These are phyloP conservation scores for Coniella vitis DNA, from an alignment of 2,329 filamentous ascomycete genomes.

Conservation along the genomic window DNA sequence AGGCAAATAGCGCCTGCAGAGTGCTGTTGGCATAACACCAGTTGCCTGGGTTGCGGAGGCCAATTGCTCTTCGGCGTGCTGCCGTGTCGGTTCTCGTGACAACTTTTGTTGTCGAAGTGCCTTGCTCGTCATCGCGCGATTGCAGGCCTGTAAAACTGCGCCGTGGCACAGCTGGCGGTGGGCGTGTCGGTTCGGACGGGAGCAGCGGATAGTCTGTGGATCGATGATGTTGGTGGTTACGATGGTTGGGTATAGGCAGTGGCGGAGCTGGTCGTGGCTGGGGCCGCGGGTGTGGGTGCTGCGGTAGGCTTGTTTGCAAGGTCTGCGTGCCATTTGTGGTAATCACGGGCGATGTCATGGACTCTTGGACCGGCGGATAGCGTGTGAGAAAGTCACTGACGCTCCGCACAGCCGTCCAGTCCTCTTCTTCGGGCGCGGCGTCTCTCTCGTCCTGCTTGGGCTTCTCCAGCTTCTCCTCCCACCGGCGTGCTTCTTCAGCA, in stretches of 20 bases:
- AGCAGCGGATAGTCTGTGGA: constrained; percentile 37
- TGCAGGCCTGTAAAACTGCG: constrained; percentile 74
- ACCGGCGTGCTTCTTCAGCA: constrained; percentile 70
- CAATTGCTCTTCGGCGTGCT: constrained; percentile 49
- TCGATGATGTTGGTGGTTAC: constrained; percentile 2
- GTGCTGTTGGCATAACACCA: constrained; percentile 93
- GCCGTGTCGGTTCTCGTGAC: constrained; percentile 31
- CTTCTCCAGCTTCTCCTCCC: constrained; percentile 61
- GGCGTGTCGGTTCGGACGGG: constrained; percentile 54
- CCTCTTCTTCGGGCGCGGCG: neutral
- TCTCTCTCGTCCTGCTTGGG: constrained; percentile 10
- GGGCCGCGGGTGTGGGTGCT: neutral
- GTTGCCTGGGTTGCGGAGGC: constrained; percentile 71
- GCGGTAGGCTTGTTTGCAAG: neutral
- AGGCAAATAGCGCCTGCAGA: constrained; percentile 75
- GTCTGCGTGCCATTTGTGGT: constrained; percentile 11
- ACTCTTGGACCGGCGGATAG: constrained; percentile 64
- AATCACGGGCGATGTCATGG: constrained; percentile 42
- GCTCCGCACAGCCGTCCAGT: constrained; percentile 7
- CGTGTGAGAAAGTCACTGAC: constrained; percentile 66
- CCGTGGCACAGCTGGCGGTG: constrained; percentile 60
- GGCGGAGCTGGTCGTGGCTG: neutral
- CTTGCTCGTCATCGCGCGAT: constrained; percentile 31
- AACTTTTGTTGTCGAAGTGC: constrained; percentile 37
- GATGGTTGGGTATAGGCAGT: neutral